These are phyloP conservation scores for Keithomyces neogunnii DNA, from an alignment of 2,329 filamentous ascomycete genomes.

Conservation along the genomic window DNA sequence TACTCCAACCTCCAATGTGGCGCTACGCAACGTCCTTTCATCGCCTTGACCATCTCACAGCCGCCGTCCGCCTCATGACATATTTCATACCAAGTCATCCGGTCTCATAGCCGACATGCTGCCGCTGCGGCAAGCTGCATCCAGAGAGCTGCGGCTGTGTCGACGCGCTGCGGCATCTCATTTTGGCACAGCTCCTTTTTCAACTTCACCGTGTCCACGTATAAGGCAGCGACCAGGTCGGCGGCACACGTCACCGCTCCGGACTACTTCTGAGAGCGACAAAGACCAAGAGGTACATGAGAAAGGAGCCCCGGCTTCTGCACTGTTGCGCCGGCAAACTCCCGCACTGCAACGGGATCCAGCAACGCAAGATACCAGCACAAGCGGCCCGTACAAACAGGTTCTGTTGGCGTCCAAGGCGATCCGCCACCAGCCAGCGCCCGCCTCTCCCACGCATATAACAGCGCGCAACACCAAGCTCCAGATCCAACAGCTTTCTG, in stretches of 20 bases:
- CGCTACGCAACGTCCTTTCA: neutral
- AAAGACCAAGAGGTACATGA: neutral
- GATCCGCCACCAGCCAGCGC: slow-evolving; percentile 9
- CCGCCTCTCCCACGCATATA: neutral
- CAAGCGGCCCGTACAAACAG: slow-evolving; percentile 4
- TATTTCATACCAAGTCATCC: neutral
- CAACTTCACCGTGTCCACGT: slow-evolving; percentile 3
- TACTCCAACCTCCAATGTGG: too few species aligned
- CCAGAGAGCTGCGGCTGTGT: neutral
- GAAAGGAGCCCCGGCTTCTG: neutral
- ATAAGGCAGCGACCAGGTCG: slow-evolving; percentile 4
- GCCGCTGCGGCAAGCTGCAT: slow-evolving; percentile 1
- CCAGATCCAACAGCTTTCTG: slow-evolving; percentile 16
- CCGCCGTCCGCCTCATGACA: neutral
- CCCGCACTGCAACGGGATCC: neutral
- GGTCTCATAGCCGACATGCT: neutral
- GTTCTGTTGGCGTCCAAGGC: slow-evolving; percentile 9
- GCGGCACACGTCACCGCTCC: neutral
- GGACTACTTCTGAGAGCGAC: neutral
- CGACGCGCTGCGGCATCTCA: neutral
- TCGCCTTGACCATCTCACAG: neutral
- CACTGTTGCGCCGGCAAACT: neutral
- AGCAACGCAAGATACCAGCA: neutral
- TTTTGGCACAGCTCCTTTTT: slow-evolving; percentile 1
- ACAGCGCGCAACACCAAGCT: slow-evolving; percentile 8